Evolutionary conservation across 2,329 filamentous ascomycete genomes (phyloP), one percentile per base, ranked within the genome.

Genomic region (Verticillium tricorpus): DNA sequence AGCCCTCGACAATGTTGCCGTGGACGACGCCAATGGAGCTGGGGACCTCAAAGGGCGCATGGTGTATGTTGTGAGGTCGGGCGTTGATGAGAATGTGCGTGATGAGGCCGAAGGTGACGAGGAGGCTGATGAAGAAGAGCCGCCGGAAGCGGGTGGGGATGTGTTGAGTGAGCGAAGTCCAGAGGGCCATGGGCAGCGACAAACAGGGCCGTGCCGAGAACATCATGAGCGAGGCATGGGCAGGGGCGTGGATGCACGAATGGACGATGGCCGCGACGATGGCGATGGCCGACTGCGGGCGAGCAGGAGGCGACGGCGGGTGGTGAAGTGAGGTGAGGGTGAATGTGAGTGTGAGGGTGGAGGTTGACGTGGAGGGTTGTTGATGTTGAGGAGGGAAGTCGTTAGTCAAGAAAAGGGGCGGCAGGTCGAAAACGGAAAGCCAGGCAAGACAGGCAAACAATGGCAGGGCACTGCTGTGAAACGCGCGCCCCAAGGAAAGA

Each of bases 31-130:
- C 59, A 15, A 59, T 61, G 35, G 59, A 63, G 52, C 28, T 34
- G 17, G 64, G 64, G 19, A 61, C 56, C n/a, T 56, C 56, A 45
- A 59, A 64, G 5, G 64, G 62, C 19, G 57, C 45, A 39, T 65
- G 64, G 35, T 65, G 64, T 12, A 52, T 52, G 45, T 4, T 25
- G 45, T 25, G 28, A 19, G 37, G 58, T 35, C 45, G 52, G 7
- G 25, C 50, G 58, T 59, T 8, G 55, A 35, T 45, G 57, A 52
- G n/a, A 15, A 45, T 37, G 58, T 40, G 58, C 54, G 40, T 32
- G 31, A 32, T n/a, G 22, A 65, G 37, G 32, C 50, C 52, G 32
- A 61, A 19, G 8, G 60, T 56, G n/a, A 64, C 11, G 22, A 62
- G 22, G 15, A 58, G 37, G 32, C 64, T 45, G 14, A 61, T 12